phyloP scores from a whole-genome alignment of 306 rosid species.

The Carpinus fangiana region DNA sequence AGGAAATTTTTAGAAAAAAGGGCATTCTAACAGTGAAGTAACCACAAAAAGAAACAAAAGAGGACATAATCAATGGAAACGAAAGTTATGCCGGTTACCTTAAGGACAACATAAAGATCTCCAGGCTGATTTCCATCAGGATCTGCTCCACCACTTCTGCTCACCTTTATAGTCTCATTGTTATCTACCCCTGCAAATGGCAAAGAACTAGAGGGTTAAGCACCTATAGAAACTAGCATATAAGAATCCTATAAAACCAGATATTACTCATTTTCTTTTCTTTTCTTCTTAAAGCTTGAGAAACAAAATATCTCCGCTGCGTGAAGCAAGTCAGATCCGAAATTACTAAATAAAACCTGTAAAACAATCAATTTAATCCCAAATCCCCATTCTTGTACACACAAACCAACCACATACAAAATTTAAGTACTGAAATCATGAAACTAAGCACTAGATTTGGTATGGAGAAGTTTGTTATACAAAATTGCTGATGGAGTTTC shows the following conservation, averaged over 20 bases:
- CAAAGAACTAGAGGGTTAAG: constrained; percentile 20
- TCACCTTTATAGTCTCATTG: constrained; percentile 60
- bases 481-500: background rate
- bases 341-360: background rate
- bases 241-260: background rate
- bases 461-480: no score
- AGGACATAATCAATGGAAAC: background rate
- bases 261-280: background rate
- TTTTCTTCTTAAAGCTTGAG: background rate
- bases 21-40: background rate
- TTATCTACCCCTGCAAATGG: constrained; percentile 69
- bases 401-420: background rate
- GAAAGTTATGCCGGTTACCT: constrained; percentile 38
- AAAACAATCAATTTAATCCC: background rate
- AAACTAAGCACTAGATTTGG: background rate
- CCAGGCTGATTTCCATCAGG: constrained; percentile 88
- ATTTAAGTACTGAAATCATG: background rate
- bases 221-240: background rate
- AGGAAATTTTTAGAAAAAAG: background rate
- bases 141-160: constrained; percentile 83
- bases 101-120: constrained; percentile 74
- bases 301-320: background rate
- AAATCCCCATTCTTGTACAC: background rate
- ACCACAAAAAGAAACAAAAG: constrained; percentile 2
- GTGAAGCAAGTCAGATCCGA: background rate